These are phyloP conservation scores for Aristolochia contorta DNA, from an alignment of 164 flowering plant genomes.

Conservation along the genomic window DNA sequence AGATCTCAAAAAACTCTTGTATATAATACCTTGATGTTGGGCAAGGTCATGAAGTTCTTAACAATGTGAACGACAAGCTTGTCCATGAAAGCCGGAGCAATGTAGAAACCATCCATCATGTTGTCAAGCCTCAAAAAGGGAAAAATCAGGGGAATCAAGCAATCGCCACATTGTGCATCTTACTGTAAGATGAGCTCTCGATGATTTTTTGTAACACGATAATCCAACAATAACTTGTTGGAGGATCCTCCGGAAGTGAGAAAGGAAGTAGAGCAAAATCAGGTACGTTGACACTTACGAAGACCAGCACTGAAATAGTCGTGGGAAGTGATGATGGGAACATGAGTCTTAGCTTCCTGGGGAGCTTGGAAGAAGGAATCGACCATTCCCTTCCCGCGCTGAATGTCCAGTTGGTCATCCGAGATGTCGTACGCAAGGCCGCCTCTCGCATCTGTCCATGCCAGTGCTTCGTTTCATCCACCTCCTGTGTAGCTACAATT, in stretches of 20 bases:
- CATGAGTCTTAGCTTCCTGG: constrained; percentile 32
- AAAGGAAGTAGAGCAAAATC: no score
- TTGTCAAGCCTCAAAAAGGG: constrained; percentile 38
- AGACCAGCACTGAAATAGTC: constrained; percentile 47
- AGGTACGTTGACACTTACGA: no score
- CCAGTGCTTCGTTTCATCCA: constrained; percentile 27
- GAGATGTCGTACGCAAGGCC: constrained; percentile 45
- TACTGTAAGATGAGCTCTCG: no score
- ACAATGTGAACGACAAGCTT: constrained; percentile 51
- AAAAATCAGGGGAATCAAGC: background rate
- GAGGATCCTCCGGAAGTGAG: no score
- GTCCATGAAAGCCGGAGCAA: constrained; percentile 65
- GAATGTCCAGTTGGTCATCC: constrained; percentile 60
- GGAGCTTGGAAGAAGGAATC: constrained; percentile 60
- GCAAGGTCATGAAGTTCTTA: constrained; percentile 49
- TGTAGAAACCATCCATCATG: constrained; percentile 43
- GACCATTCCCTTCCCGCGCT: constrained; percentile 51
- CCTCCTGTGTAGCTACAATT: constrained; percentile 25
- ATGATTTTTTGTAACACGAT: no score
- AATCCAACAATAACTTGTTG: no score
- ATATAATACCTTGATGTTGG: constrained; percentile 48
- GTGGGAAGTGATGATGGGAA: constrained; percentile 42
- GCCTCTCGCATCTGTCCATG: constrained; percentile 41
- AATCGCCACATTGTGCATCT: no score
- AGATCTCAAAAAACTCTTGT: no score